These are phyloP conservation scores for Pochonia chlamydosporia DNA, from an alignment of 2,329 filamentous ascomycete genomes.

Conservation along the genomic window DNA sequence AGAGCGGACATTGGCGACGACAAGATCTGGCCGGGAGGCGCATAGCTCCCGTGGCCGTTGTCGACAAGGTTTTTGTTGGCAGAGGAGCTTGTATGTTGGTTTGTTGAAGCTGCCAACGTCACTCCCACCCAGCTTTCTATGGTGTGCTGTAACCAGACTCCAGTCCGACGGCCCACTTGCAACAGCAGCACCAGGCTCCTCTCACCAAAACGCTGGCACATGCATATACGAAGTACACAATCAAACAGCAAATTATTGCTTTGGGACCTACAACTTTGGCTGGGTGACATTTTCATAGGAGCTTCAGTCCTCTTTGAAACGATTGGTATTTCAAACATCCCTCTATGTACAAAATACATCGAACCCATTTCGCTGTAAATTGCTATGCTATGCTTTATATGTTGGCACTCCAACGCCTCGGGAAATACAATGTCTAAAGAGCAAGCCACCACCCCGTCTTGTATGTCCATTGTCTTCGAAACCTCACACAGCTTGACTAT, in stretches of 20 bases:
- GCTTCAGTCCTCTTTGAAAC: too few species aligned
- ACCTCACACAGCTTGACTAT: conserved; percentile 58
- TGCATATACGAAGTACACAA: too few species aligned
- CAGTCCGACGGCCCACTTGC: too few species aligned
- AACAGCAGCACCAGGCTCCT: too few species aligned
- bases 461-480: not conserved
- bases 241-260: too few species aligned
- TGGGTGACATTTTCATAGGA: too few species aligned
- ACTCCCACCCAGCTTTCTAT: not conserved
- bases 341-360: not conserved
- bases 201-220: too few species aligned
- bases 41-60: conserved; percentile 32
- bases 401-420: not conserved
- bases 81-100: not conserved
- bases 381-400: not conserved
- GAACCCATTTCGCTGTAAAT: not conserved
- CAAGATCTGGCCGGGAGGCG: conserved; percentile 30
- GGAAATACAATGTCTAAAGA: not conserved
- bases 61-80: conserved; percentile 1
- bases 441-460: too few species aligned
- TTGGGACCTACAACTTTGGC: too few species aligned
- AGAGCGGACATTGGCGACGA: conserved; percentile 41
- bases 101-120: not conserved
- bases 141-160: too few species aligned
- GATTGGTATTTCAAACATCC: too few species aligned